Evolutionary conservation across 768 basidiomycete species (phyloP).

Genomic region (Gloeostereum incarnatum): DNA sequence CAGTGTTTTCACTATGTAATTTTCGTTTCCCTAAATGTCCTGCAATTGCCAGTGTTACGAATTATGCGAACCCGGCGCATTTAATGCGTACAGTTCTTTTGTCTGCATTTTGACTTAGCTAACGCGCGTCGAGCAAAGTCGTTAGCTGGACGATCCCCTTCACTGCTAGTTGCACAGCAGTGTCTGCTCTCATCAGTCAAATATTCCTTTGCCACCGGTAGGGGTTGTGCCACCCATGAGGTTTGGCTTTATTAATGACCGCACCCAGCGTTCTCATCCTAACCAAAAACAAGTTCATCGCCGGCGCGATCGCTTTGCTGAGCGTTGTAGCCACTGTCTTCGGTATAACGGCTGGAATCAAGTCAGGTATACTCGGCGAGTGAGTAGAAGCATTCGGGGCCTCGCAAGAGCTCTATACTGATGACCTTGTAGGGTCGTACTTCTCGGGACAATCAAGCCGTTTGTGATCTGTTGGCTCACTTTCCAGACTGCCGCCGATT

Average conservation of each 20-base stretch:
- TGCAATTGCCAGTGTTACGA: conserved; percentile 21
- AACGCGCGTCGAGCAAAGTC: conserved; percentile 17
- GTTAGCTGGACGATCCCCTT: conserved; percentile 43
- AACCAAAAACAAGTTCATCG: conserved; percentile 24
- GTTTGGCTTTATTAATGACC: not conserved
- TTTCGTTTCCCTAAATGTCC: not conserved
- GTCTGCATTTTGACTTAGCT: not conserved
- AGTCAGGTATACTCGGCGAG: too few relatives aligned
- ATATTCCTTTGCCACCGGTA: conserved; percentile 36
- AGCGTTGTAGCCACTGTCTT: conserved; percentile 31
- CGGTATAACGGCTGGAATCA: conserved; percentile 31
- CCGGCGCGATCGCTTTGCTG: conserved; percentile 23
- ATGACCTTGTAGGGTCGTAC: conserved; percentile 33
- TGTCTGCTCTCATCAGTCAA: conserved; percentile 42
- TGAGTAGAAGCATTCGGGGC: conserved; percentile 31
- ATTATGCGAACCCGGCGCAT: conserved; percentile 26
- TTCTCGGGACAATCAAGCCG: conserved; percentile 28
- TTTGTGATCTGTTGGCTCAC: conserved; percentile 37
- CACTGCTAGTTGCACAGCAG: conserved; percentile 34
- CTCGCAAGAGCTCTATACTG: too few relatives aligned
- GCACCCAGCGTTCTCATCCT: conserved; percentile 21
- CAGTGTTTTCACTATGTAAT: too few relatives aligned
- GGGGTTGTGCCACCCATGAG: not conserved
- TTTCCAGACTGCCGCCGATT: conserved; percentile 33
- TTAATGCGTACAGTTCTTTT: conserved; percentile 17